Evolutionary conservation across 495 filamentous ascomycete species (phyloP).

Genomic region (Trichocladium antarcticum): DNA sequence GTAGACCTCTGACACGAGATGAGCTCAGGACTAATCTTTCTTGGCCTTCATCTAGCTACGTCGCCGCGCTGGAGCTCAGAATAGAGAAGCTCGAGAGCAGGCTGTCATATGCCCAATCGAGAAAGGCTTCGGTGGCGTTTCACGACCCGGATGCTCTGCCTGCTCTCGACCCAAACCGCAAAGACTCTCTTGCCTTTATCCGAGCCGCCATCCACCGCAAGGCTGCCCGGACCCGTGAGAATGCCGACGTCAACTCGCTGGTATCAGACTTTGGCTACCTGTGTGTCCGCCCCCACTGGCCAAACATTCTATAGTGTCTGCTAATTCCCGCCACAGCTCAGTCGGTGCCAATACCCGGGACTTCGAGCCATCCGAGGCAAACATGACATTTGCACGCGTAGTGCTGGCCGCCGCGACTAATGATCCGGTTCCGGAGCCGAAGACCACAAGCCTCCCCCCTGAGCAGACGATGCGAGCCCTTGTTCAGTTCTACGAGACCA

Average conservation of each 20-base stretch:
- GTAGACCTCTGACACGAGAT: conserved; percentile 1
- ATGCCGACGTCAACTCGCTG: conserved; percentile 65
- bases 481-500: conserved; percentile 72
- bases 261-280: conserved; percentile 75
- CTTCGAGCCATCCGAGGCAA: conserved; percentile 73
- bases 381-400: conserved; percentile 77
- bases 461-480: conserved; percentile 52
- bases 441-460: conserved; percentile 50
- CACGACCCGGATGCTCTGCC: conserved; percentile 36
- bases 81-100: conserved; percentile 75
- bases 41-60: conserved; percentile 48
- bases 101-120: conserved; percentile 48
- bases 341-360: conserved; percentile 87
- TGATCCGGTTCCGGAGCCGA: conserved; percentile 47
- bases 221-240: conserved; percentile 48
- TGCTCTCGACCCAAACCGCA: conserved; percentile 37
- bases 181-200: conserved; percentile 48
- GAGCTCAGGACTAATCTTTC: not conserved
- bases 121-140: conserved; percentile 44
- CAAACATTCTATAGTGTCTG: not conserved
- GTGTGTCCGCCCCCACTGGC: conserved; percentile 29
- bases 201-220: conserved; percentile 50
- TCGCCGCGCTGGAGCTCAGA: conserved; percentile 78
- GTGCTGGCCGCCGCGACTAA: conserved; percentile 62
- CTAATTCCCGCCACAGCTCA: conserved; percentile 42